phyloP scores from a whole-genome alignment of 495 filamentous ascomycete species.

The Pyrenopolyporus hunteri region DNA sequence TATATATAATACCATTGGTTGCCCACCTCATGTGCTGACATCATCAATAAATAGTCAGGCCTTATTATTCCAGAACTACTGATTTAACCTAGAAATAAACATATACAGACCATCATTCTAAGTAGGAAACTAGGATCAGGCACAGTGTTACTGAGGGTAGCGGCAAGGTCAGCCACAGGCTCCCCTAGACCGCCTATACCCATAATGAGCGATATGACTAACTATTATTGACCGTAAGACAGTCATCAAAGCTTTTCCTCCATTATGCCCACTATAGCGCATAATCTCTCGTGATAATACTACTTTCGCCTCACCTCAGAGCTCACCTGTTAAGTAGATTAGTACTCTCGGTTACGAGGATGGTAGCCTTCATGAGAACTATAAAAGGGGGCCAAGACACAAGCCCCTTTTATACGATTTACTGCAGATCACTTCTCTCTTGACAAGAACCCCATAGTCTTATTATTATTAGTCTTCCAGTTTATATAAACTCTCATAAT shows the following conservation, averaged over 20 bases:
- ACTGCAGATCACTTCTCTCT: background rate
- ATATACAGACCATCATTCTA: background rate
- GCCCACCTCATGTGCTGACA: background rate
- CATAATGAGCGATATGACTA: background rate
- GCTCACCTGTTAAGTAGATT: background rate
- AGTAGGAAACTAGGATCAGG: background rate
- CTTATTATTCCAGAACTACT: background rate
- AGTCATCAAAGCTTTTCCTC: background rate
- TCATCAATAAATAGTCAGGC: constrained; percentile 10
- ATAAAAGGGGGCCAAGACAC: background rate
- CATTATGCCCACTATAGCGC: background rate
- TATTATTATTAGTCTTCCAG: too few relatives aligned
- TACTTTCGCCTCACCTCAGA: background rate
- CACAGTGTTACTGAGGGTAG: background rate
- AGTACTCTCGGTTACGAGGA: background rate
- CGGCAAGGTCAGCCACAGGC: background rate
- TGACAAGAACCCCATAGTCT: background rate
- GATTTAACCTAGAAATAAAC: background rate
- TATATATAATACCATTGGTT: background rate
- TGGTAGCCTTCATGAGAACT: background rate
- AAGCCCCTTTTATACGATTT: background rate
- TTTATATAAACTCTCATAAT: constrained; percentile 9
- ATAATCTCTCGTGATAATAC: background rate
- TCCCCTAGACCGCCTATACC: background rate
- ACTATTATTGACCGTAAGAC: background rate